Evolutionary conservation across 75 land plant genomes (phyloP).

Genomic region (Ceratopteris richardii): DNA sequence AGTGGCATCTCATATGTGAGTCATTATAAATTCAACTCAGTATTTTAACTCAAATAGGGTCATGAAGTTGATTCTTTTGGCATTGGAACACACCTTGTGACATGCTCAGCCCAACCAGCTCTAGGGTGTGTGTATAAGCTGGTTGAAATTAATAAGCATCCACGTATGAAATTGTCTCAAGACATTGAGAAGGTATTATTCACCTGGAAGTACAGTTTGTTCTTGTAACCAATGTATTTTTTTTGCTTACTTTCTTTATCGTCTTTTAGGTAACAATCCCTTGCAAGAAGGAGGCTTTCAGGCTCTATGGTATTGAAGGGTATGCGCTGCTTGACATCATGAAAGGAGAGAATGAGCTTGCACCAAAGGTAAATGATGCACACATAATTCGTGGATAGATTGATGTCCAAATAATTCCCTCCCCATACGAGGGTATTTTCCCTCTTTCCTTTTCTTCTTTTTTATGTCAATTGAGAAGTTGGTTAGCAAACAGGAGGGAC

Average conservation of each 20-base stretch:
- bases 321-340: conserved; percentile 86
- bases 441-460: too few species aligned
- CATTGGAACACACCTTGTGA: conserved; percentile 90
- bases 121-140: conserved; percentile 96
- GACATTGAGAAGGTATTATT: conserved; percentile 76
- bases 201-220: not conserved
- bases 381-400: too few species aligned
- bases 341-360: conserved; percentile 75
- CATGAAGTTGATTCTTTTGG: conserved; percentile 98
- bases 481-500: conserved; percentile 43
- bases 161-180: conserved; percentile 95
- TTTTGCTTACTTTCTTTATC: too few species aligned
- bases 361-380: conserved; percentile 55
- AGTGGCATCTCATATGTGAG: too few species aligned
- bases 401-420: too few species aligned
- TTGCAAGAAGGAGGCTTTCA: conserved; percentile 74
- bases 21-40: too few species aligned
- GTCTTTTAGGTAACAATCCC: conserved; percentile 87
- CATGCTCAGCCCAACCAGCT: conserved; percentile 93
- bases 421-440: too few species aligned
- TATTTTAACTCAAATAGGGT: conserved; percentile 38
- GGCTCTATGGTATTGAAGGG: conserved; percentile 89
- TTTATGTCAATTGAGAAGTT: too few species aligned
- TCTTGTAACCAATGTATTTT: not conserved
- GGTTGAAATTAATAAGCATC: conserved; percentile 88